phyloP scores from a whole-genome alignment of 2,329 filamentous ascomycete genomes.

The Dothideomycetidae sp. region DNA sequence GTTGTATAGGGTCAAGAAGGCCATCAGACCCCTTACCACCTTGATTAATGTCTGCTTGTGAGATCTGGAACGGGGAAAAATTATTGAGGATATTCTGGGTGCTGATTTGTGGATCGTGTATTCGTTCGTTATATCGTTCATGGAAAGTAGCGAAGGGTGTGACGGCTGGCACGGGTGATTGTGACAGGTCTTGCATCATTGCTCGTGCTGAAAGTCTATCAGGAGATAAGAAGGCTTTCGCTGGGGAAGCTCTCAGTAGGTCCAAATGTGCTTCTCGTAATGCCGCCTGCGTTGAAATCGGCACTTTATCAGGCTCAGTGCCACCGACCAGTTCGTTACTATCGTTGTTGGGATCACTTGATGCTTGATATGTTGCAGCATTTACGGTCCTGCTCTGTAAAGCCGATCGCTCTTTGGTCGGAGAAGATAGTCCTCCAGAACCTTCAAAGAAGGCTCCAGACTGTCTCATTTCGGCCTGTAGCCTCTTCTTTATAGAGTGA shows the following conservation, averaged over 20 bases:
- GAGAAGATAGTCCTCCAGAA: neutral
- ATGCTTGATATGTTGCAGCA: conserved; percentile 11
- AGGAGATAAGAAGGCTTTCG: conserved; percentile 6
- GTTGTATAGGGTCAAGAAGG: neutral
- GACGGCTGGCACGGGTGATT: conserved; percentile 18
- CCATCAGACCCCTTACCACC: conserved; percentile 6
- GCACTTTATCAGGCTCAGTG: conserved; percentile 10
- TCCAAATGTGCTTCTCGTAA: conserved; percentile 12
- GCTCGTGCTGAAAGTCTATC: conserved; percentile 23
- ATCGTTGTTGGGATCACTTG: conserved; percentile 11
- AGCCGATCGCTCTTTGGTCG: neutral
- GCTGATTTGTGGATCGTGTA: conserved; percentile 20
- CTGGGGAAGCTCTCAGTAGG: conserved; percentile 10
- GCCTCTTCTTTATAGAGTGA: neutral
- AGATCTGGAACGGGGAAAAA: conserved; percentile 13
- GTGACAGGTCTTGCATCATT: conserved; percentile 22
- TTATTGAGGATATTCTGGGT: conserved; percentile 32
- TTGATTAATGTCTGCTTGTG: neutral
- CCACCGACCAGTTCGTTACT: neutral
- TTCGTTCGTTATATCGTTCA: conserved; percentile 14
- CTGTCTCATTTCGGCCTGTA: conserved; percentile 14
- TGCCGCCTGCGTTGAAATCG: conserved; percentile 17
- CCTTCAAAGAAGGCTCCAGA: conserved; percentile 14
- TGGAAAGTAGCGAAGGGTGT: conserved; percentile 13
- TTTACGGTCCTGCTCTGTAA: conserved; percentile 11